Conservation (phyloP, 2,329 filamentous ascomycete species). For the Xylariaceae sp. region DNA sequence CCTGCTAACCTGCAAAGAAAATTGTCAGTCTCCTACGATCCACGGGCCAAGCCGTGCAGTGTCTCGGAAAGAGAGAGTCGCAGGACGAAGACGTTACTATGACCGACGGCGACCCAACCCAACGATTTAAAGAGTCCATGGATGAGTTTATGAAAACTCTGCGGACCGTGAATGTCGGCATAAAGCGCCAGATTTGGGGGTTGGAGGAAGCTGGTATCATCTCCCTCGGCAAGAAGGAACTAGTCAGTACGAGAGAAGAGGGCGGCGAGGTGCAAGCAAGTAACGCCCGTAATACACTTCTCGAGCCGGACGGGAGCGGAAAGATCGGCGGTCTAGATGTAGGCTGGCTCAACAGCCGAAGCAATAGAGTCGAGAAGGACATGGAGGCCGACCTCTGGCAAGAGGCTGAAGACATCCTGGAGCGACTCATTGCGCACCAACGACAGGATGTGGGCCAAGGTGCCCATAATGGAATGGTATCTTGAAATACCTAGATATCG, state of each 20-base stretch:
- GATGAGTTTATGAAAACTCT: slow-evolving; percentile 75
- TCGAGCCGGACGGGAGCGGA: slow-evolving; percentile 62
- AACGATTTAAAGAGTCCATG: slow-evolving; percentile 64
- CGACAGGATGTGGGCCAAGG: not conserved
- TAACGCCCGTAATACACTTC: slow-evolving; percentile 43
- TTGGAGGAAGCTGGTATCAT: slow-evolving; percentile 84
- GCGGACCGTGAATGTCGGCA: slow-evolving; percentile 74
- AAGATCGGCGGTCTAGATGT: slow-evolving; percentile 74
- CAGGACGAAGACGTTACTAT: slow-evolving; percentile 38
- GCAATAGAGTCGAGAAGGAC: slow-evolving; percentile 79
- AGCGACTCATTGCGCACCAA: slow-evolving; percentile 26
- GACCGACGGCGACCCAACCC: slow-evolving; percentile 57
- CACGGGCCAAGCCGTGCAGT: slow-evolving; percentile 67
- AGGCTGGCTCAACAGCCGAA: slow-evolving; percentile 87
- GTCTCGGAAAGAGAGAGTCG: slow-evolving; percentile 60
- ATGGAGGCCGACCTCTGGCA: slow-evolving; percentile 84
- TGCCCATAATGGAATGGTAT: not conserved
- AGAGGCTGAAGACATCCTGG: slow-evolving; percentile 35
- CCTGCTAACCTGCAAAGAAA: slow-evolving; percentile 40
- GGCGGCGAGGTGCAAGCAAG: slow-evolving; percentile 35
- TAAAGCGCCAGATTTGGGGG: slow-evolving; percentile 78
- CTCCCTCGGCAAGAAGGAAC: slow-evolving; percentile 49
- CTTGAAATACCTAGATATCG: not conserved
- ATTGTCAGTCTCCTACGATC: slow-evolving; percentile 59
- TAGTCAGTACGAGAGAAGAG: slow-evolving; percentile 31